A percentile compares a stretch with the other conserved stretches of the same genome.
Conservation (phyloP, 306 rosid genomes). For the Begonia fuchsioides region DNA sequence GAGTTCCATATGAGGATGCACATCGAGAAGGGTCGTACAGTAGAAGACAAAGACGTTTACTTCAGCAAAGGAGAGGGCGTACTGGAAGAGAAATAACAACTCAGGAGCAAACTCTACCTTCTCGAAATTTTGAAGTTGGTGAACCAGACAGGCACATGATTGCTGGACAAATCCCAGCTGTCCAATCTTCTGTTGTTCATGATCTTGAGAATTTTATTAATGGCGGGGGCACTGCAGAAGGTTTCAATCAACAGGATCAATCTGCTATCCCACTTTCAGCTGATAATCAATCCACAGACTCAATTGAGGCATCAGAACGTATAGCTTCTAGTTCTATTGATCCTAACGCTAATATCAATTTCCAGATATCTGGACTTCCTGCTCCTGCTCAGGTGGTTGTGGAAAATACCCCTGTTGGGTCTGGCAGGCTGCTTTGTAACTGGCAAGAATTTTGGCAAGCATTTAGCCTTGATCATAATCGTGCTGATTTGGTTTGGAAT, state of each 20-base stretch:
- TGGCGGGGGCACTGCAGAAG: slow-evolving; percentile 22
- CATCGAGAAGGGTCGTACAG: slow-evolving; percentile 60
- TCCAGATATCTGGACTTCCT: slow-evolving; percentile 58
- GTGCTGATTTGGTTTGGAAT: slow-evolving; percentile 99
- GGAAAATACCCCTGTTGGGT: slow-evolving; percentile 92
- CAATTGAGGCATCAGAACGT: slow-evolving; percentile 32
- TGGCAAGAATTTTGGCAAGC: slow-evolving; percentile 99
- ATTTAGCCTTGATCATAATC: slow-evolving; percentile 94
- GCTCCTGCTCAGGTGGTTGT: slow-evolving; percentile 99
- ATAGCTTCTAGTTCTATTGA: slow-evolving; percentile 31
- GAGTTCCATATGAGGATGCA: slow-evolving; percentile 38
- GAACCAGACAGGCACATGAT: slow-evolving; percentile 47
- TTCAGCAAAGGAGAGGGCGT: slow-evolving; percentile 79
- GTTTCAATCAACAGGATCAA: slow-evolving; percentile 35
- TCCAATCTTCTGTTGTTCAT: slow-evolving; percentile 43
- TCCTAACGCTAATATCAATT: slow-evolving; percentile 39
- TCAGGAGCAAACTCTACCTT: slow-evolving; percentile 58
- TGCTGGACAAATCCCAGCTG: slow-evolving; percentile 34
- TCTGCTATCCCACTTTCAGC: slow-evolving; percentile 24
- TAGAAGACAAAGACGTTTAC: slow-evolving; percentile 74
- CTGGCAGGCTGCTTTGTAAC: slow-evolving; percentile 87
- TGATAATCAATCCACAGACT: slow-evolving; percentile 26
- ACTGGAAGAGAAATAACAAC: slow-evolving; percentile 57
- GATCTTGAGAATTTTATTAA: slow-evolving; percentile 34
- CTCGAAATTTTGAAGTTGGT: slow-evolving; percentile 48